Evolutionary conservation across 495 filamentous ascomycete species (phyloP), one percentile per base, ranked within the genome.

Genomic region (Neurospora terricola): DNA sequence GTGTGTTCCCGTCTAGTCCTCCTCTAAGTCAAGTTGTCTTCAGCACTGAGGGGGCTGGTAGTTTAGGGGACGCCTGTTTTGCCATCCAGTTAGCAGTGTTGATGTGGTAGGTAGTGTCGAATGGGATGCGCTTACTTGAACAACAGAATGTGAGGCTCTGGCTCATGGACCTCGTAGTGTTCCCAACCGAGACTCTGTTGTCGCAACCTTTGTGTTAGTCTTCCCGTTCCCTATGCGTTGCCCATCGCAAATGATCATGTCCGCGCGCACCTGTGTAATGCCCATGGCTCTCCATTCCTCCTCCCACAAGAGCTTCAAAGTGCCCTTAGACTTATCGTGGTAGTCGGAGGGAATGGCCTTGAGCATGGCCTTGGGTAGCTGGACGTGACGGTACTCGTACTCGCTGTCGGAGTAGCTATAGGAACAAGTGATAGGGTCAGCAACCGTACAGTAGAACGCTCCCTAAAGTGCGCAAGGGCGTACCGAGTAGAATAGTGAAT

Each of bases 151-250:
- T 99, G 96, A 69, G 96, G 96, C 84, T 99, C 96, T 42, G 96
- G 96, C 82, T 97, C 96, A 80, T 99, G 96, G 71, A 98, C 96
- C 82, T 99, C 96, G 76, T 99, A 99, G 82, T 99, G 96, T 79
- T 98, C 94, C 96, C 96, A 99, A 36, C 96, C 96, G 75, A 98
- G 84, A 81, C 96, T 98, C 94, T 98, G 70, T 5, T 72, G 3
- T 34, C 54, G 54, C 54, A 66, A 66, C 27, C 14, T 18, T 27
- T 27, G 21, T 9, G 48, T 78, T 12, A 80, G 75, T 59, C 14
- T 37, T 11, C 1, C 9, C 5, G 54, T 9, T 34, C 23, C 45
- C 16, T 37, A 14, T 16, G 23, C 37, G 18, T n/a, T 18, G 38
- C 12, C 70, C 39, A 18, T 21, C 34, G 11, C 62, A n/a, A 37